Percentiles rank a stretch among this genome's conserved stretches.
Evolutionary conservation across 768 basidiomycete genomes (phyloP).

Genomic region (Pleurotus salmoneostramineus): DNA sequence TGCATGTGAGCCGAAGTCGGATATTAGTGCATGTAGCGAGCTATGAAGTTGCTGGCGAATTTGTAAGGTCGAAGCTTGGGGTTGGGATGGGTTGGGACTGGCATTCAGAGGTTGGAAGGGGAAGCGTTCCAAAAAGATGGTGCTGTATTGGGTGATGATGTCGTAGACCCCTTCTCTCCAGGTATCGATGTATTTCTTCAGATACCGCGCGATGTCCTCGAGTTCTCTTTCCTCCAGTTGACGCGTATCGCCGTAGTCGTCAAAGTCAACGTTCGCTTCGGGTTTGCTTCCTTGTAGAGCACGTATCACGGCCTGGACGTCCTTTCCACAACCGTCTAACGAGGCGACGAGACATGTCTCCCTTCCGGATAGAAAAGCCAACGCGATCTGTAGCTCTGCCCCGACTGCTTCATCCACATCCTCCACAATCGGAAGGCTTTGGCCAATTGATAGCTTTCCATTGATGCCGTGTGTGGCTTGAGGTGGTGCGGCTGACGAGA

Average conservation of each 20-base stretch:
- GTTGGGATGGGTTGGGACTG: neutral
- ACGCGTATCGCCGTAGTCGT: slow-evolving; percentile 14
- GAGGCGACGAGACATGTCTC: slow-evolving; percentile 51
- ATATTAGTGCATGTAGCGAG: slow-evolving; percentile 50
- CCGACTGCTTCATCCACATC: slow-evolving; percentile 26
- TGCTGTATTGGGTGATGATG: slow-evolving; percentile 82
- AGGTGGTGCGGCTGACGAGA: neutral
- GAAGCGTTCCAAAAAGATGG: slow-evolving; percentile 80
- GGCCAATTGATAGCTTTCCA: neutral
- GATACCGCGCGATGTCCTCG: slow-evolving; percentile 71
- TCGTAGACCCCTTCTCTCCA: slow-evolving; percentile 95
- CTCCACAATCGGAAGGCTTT: slow-evolving; percentile 1
- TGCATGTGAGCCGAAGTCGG: slow-evolving; percentile 58
- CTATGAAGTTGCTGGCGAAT: slow-evolving; percentile 15
- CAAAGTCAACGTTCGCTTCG: neutral
- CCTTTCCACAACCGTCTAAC: slow-evolving; percentile 50
- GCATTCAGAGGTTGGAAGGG: slow-evolving; percentile 23
- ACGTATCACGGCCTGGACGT: slow-evolving; percentile 32
- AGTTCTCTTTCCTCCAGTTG: slow-evolving; percentile 55
- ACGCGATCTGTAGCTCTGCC: slow-evolving; percentile 75
- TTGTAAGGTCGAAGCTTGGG: slow-evolving; percentile 1
- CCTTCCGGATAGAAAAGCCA: slow-evolving; percentile 79
- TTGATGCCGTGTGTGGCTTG: neutral
- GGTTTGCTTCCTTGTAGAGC: slow-evolving; percentile 3
- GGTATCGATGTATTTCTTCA: slow-evolving; percentile 83